These are phyloP conservation scores for Quercus berberidifolia DNA, from an alignment of 306 rosid genomes.

Conservation along the genomic window DNA sequence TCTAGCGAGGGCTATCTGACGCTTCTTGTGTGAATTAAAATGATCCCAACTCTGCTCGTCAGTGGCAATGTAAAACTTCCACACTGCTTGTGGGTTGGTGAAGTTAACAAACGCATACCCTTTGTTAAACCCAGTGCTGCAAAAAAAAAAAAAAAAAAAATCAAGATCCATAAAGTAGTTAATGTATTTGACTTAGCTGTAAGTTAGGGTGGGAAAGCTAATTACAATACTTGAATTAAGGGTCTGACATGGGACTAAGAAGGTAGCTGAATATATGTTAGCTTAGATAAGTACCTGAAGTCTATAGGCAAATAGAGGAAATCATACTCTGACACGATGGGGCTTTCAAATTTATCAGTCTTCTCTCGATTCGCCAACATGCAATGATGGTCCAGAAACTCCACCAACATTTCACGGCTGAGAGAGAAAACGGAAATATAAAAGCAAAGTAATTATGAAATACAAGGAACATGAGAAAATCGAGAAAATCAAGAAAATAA, in stretches of 20 bases:
- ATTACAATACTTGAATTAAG: too few relatives aligned
- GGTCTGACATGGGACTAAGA: too few relatives aligned
- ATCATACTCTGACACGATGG: slow-evolving; percentile 32
- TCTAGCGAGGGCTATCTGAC: slow-evolving; percentile 44
- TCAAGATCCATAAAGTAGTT: too few relatives aligned
- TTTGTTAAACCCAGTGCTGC: slow-evolving; percentile 49
- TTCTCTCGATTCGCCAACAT: slow-evolving; percentile 9
- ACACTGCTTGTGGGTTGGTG: slow-evolving; percentile 39
- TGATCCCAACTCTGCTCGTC: slow-evolving; percentile 35
- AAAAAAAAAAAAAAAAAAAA: not conserved
- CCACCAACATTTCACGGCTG: slow-evolving; percentile 40
- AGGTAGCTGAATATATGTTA: not conserved
- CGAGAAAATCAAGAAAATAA: too few relatives aligned
- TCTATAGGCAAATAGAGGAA: slow-evolving; percentile 62
- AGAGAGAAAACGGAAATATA: not conserved
- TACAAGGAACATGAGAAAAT: not conserved
- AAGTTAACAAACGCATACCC: slow-evolving; percentile 78
- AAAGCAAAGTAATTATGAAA: not conserved
- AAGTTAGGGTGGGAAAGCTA: too few relatives aligned
- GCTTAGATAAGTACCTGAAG: slow-evolving; percentile 30
- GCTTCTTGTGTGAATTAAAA: slow-evolving; percentile 44
- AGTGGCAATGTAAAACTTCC: slow-evolving; percentile 33
- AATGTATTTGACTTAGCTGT: too few relatives aligned
- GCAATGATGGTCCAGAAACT: slow-evolving; percentile 47
- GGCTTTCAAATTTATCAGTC: not conserved